Conservation (phyloP, 2,329 filamentous ascomycete genomes). For the Microthyrium microscopicum region DNA sequence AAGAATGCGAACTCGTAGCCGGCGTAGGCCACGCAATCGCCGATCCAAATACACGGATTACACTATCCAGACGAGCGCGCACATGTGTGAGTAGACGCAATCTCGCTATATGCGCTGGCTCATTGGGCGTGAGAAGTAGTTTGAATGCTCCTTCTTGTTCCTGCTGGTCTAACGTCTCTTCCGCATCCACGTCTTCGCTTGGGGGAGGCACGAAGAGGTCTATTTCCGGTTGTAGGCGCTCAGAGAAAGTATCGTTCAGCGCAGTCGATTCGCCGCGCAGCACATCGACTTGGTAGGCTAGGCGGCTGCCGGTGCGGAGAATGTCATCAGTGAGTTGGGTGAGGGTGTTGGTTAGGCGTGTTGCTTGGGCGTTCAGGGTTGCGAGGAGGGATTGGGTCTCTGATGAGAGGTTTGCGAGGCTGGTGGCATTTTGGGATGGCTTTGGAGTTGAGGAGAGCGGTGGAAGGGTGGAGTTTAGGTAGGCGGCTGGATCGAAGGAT, state of each 20-base stretch:
- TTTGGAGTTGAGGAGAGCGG: constrained; percentile 38
- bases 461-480: constrained; percentile 66
- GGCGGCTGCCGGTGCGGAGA: constrained; percentile 65
- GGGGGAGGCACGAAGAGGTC: constrained; percentile 12
- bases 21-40: constrained; percentile 95
- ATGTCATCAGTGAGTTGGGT: constrained; percentile 93
- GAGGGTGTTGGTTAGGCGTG: constrained; percentile 61
- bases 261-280: constrained; percentile 72
- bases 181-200: constrained; percentile 6
- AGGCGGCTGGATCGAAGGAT: constrained; percentile 68
- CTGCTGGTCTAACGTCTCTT: constrained; percentile 7
- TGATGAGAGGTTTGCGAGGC: constrained; percentile 60
- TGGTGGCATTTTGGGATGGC: constrained; percentile 20
- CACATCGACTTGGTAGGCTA: constrained; percentile 91
- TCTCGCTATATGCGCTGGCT: constrained; percentile 56
- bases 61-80: constrained; percentile 66
- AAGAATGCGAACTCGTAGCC: constrained; percentile 64
- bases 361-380: constrained; percentile 76
- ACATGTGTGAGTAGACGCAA: constrained; percentile 72
- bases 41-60: constrained; percentile 82
- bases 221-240: constrained; percentile 56
- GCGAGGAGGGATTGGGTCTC: constrained; percentile 75
- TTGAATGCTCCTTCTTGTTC: constrained; percentile 2
- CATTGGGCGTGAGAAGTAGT: constrained; percentile 13
- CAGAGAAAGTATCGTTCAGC: constrained; percentile 62